phyloP scores from a whole-genome alignment of 805 yeast genomes.

The Schizosaccharomyces pombe region DNA sequence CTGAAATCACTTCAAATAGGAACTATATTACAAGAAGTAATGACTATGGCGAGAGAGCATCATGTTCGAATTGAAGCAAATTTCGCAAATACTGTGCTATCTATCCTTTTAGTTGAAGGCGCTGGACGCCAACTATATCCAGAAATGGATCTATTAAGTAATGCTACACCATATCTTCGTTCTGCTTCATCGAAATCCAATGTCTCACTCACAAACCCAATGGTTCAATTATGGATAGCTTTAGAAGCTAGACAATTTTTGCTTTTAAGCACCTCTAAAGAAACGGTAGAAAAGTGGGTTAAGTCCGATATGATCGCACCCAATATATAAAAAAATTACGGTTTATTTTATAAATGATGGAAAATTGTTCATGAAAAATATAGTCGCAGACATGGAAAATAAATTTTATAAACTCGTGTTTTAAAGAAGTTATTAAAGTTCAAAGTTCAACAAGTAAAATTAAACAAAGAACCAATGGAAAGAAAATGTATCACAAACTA shows the following conservation, averaged over 20 bases:
- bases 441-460: no score
- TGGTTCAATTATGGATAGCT: slow-evolving; percentile 1
- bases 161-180: slow-evolving; percentile 1
- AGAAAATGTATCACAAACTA: neutral
- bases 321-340: neutral
- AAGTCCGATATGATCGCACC: slow-evolving; percentile 2
- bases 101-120: slow-evolving; percentile 76
- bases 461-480: neutral
- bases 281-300: neutral
- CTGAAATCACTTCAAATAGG: slow-evolving; percentile 82
- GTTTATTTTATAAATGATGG: neutral
- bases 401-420: no score
- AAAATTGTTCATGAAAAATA: neutral
- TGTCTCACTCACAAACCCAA: neutral
- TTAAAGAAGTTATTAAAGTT: neutral
- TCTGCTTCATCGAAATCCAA: neutral
- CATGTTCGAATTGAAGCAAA: slow-evolving; percentile 97
- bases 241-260: neutral
- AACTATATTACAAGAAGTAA: slow-evolving; percentile 63
- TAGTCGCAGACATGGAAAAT: no score
- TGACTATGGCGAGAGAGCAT: slow-evolving; percentile 75
- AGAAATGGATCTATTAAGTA: slow-evolving; percentile 68
- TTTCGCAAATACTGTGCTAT: slow-evolving; percentile 83
- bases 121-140: slow-evolving; percentile 89
- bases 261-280: neutral